Evolutionary conservation across 2,329 filamentous ascomycete genomes (phyloP), one percentile per base, ranked within the genome.

Genomic region (Pseudogymnoascus sp.): DNA sequence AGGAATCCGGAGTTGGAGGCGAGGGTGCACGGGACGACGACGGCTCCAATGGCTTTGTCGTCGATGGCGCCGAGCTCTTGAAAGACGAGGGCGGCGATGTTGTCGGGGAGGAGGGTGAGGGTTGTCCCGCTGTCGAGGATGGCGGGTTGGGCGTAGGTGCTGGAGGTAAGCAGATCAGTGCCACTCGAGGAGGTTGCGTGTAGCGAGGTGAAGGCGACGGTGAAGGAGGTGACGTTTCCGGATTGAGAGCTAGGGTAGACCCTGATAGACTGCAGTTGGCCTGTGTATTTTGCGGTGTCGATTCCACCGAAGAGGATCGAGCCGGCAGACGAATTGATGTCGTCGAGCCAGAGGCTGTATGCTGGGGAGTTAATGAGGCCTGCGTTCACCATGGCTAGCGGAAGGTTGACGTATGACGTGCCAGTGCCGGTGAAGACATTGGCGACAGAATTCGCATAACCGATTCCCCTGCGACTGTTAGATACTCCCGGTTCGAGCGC

Each of bases 51-150:
- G 28, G 73, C 68, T 1, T 70, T 42, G 40, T 79, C 75, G 50
- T 78, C 78, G 28, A 78, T 74, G 31, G 82, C 79, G 62, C 77
- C 78, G 6, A 84, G 64, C 68, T 77, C 70, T 61, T 73, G 63
- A 70, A 75, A 77, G 35, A 86, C 75, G 33, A 73, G 67, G 28
- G 74, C 66, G 64, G 84, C 80, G 64, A 89, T 73, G 33, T 76
- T 70, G 64, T 82, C 75, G 2, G 88, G 88, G 1, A 91, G 79
- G 66, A 87, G 84, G 72, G 83, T 87, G 63, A 89, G 76, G 44
- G 84, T 88, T 65, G 84, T 87, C 63, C 88, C 88, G 12, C 84
- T 86, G 73, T 89, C 86, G 25, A 89, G 78, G 60, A 86, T 79
- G 31, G 83, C 79, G 28, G 78, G 73, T 7, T 78, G 72, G 0